phyloP scores from a whole-genome alignment of 2,329 filamentous ascomycete genomes.

The Ophiostoma novo-ulmi region DNA sequence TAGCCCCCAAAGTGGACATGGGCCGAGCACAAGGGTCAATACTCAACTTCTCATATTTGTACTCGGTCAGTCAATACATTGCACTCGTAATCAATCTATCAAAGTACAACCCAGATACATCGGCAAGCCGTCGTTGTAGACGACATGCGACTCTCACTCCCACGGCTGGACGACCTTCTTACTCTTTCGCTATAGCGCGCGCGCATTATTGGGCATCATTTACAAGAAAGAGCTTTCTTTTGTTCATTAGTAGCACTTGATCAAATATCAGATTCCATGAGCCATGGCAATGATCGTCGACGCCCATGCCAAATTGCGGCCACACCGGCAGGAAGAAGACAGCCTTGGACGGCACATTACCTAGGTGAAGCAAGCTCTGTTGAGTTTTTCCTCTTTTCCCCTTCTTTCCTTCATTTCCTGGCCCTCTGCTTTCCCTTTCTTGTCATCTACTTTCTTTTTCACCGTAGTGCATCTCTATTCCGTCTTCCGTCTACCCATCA shows the following conservation, averaged over 20 bases:
- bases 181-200: not conserved
- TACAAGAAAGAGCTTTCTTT: not conserved
- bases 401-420: not conserved
- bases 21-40: not conserved
- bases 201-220: not conserved
- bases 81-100: not conserved
- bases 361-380: constrained; percentile 8
- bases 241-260: not conserved
- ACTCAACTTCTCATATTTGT: not conserved
- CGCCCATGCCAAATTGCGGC: not conserved
- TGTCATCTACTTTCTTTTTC: not conserved
- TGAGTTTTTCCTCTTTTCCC: not conserved
- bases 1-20: constrained; percentile 1
- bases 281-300: not conserved
- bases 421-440: not conserved
- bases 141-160: not conserved
- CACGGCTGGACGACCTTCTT: constrained; percentile 4
- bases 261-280: not conserved
- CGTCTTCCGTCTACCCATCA: not conserved
- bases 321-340: not conserved
- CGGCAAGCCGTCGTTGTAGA: not conserved
- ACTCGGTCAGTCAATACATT: not conserved
- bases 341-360: not conserved
- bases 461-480: not conserved
- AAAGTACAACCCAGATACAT: not conserved